Evolutionary conservation across 177 flowering plant species (phyloP).

Genomic region (Vitis hybrid): DNA sequence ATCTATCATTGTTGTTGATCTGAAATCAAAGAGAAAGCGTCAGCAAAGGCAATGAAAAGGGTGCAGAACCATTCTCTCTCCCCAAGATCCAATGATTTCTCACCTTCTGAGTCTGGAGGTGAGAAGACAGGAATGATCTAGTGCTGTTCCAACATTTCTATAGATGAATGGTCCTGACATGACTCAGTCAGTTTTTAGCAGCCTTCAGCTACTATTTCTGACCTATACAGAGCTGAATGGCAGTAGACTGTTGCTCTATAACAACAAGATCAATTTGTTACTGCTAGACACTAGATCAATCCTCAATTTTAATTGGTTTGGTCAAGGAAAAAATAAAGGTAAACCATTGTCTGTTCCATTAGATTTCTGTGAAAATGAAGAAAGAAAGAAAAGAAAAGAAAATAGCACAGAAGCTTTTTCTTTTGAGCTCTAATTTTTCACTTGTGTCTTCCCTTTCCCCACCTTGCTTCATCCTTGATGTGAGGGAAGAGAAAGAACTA

Average conservation of each 20-base stretch:
- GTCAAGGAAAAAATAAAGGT: conserved; percentile 3
- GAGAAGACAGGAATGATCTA: conserved; percentile 8
- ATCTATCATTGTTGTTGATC: conserved; percentile 68
- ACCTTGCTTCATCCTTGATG: not conserved
- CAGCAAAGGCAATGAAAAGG: conserved; percentile 31
- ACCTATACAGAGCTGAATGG: conserved; percentile 18
- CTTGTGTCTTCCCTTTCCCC: not conserved
- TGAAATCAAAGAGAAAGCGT: conserved; percentile 52
- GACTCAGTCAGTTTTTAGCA: not conserved
- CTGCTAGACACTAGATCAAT: conserved; percentile 18
- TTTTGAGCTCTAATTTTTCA: not conserved
- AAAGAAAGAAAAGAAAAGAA: not conserved
- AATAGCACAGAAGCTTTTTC: not conserved
- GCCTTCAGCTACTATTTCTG: conserved; percentile 2
- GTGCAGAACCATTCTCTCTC: not conserved
- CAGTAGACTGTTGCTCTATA: not conserved
- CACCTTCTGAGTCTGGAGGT: not conserved
- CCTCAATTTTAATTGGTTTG: conserved; percentile 24
- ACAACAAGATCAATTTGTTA: conserved; percentile 14
- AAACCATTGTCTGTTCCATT: not conserved
- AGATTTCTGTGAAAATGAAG: not conserved
- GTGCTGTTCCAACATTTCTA: not conserved
- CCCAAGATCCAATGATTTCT: conserved; percentile 1
- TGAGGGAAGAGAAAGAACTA: no score
- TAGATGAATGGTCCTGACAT: not conserved